Conservation (phyloP, 1,284 basidiomycete species). For the Microbotryomycetes sp. region DNA sequence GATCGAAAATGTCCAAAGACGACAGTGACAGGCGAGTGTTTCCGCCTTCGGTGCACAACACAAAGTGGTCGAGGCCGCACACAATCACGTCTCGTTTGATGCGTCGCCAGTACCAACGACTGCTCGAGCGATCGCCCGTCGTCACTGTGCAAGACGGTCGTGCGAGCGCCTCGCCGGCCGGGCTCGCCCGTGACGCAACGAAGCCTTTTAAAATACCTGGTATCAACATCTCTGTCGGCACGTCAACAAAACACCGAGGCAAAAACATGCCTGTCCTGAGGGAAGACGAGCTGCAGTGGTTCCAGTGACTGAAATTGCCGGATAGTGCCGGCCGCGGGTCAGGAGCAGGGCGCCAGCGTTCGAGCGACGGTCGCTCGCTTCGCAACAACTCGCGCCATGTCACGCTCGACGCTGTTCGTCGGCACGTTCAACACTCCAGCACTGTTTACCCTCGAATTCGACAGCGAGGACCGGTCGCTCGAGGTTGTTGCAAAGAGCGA, state of each 20-base stretch:
- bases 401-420: slow-evolving; percentile 33
- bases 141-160: background rate
- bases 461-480: slow-evolving; percentile 21
- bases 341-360: too few relatives aligned
- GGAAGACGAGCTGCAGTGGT: background rate
- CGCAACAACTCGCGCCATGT: background rate
- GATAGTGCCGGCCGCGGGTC: too few relatives aligned
- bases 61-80: slow-evolving; percentile 27
- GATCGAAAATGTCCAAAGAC: too few relatives aligned
- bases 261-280: background rate
- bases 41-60: background rate
- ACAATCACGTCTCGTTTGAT: slow-evolving; percentile 24
- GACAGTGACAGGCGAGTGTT: background rate
- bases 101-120: slow-evolving; percentile 14
- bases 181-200: too few relatives aligned
- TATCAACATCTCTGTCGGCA: background rate
- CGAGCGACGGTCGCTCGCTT: background rate
- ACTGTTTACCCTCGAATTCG: slow-evolving; percentile 37
- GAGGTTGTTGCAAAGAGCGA: slow-evolving; percentile 20
- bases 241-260: background rate
- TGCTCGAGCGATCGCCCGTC: slow-evolving; percentile 17
- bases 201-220: background rate
- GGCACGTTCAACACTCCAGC: slow-evolving; percentile 38
- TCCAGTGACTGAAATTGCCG: background rate
- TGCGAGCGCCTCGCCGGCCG: too few relatives aligned